Evolutionary conservation across 805 yeast genomes (phyloP).

Genomic region (Candida dendrica): DNA sequence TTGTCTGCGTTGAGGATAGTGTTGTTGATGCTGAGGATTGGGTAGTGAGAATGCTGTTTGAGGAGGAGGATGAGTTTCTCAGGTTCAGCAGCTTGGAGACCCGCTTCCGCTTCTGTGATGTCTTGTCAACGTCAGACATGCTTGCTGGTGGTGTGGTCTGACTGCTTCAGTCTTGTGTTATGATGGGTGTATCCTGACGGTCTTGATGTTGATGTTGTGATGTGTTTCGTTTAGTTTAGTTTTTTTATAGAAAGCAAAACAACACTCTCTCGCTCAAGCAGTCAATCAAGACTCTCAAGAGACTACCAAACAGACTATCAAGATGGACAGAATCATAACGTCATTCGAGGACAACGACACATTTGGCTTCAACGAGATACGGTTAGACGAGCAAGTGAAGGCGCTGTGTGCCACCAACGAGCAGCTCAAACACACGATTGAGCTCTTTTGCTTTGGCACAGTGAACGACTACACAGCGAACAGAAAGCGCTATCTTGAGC

Average conservation of each 20-base stretch:
- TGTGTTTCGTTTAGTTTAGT: no score
- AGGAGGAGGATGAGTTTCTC: neutral
- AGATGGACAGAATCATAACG: neutral
- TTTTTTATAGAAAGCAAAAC: no score
- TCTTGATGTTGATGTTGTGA: no score
- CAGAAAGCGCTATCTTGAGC: constrained; percentile 6
- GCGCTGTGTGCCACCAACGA: constrained; percentile 3
- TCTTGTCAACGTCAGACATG: neutral
- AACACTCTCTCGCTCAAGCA: no score
- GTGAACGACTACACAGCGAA: constrained; percentile 9
- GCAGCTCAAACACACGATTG: constrained; percentile 12
- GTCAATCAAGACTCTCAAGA: no score
- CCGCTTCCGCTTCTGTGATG: constrained; percentile 7
- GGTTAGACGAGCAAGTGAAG: constrained; percentile 3
- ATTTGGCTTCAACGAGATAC: constrained; percentile 19
- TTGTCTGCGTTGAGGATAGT: neutral
- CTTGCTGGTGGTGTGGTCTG: no score
- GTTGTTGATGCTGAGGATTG: constrained; percentile 1
- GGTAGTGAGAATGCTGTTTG: neutral
- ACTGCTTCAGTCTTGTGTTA: no score
- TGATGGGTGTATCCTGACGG: no score
- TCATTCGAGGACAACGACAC: constrained; percentile 13
- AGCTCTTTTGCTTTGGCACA: constrained; percentile 20
- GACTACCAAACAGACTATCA: neutral
- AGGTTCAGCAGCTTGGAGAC: constrained; percentile 8